These are phyloP conservation scores for Biscogniauxia sp. DNA, from an alignment of 2,329 filamentous ascomycete species.

Conservation along the genomic window DNA sequence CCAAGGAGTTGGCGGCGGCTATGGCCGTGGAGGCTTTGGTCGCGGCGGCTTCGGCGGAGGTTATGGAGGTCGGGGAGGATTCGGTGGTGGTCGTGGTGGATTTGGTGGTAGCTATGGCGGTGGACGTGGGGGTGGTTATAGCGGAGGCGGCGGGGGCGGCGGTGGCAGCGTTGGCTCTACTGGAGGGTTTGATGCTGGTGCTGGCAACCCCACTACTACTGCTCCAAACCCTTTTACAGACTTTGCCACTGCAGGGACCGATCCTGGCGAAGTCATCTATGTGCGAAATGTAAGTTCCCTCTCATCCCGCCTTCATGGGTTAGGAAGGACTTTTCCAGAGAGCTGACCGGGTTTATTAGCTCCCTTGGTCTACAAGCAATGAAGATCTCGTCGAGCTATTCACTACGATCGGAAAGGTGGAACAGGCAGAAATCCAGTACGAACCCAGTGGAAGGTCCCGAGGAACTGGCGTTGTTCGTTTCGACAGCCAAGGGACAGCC, in stretches of 20 bases:
- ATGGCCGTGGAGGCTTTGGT: conserved; percentile 49
- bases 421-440: conserved; percentile 98
- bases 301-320: conserved; percentile 9
- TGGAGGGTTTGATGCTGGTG: conserved; percentile 25
- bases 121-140: conserved; percentile 41
- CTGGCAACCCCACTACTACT: conserved; percentile 40
- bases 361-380: conserved; percentile 98
- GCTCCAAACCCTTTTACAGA: conserved; percentile 92
- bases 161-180: conserved; percentile 43
- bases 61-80: conserved; percentile 45
- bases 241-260: conserved; percentile 81
- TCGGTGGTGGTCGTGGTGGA: conserved; percentile 45
- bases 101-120: conserved; percentile 46
- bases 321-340: conserved; percentile 5
- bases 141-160: conserved; percentile 37
- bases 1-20: conserved; percentile 56
- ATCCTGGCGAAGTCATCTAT: conserved; percentile 82
- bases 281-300: conserved; percentile 82
- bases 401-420: conserved; percentile 95
- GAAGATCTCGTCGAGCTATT: conserved; percentile 96
- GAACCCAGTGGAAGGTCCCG: conserved; percentile 94
- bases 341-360: conserved; percentile 48
- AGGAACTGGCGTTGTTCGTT: conserved; percentile 94
- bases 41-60: conserved; percentile 43
- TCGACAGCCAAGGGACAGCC: conserved; percentile 77